Conservation (phyloP, 169 alveolate genomes). For the Ichthyophthirius multifiliis region DNA sequence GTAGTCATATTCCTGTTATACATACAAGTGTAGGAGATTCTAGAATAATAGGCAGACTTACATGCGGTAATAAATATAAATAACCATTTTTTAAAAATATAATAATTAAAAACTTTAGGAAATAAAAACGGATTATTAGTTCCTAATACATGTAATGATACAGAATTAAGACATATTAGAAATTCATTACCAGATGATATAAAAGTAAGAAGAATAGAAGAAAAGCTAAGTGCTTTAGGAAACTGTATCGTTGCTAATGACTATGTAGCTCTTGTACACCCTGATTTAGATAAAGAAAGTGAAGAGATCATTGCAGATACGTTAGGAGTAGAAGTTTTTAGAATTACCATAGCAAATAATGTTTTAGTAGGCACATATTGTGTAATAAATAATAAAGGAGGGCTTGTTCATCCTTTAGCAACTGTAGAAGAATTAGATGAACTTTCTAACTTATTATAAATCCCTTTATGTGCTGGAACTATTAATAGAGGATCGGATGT, state of each 20-base stretch:
- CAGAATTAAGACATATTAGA: slow-evolving; percentile 95
- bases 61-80: slow-evolving; percentile 83
- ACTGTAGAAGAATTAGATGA: slow-evolving; percentile 98
- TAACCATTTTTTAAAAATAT: background rate
- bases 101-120: slow-evolving; percentile 49
- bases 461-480: slow-evolving; percentile 99
- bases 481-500: slow-evolving; percentile 98
- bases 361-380: slow-evolving; percentile 98
- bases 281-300: slow-evolving; percentile 98
- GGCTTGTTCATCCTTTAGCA: slow-evolving; percentile 93
- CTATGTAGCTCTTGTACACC: slow-evolving; percentile 96
- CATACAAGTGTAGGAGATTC: slow-evolving; percentile 97
- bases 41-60: slow-evolving; percentile 95
- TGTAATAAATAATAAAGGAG: slow-evolving; percentile 96
- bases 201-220: slow-evolving; percentile 95
- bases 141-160: slow-evolving; percentile 97
- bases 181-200: slow-evolving; percentile 96
- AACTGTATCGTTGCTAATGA: slow-evolving; percentile 98
- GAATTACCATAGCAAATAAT: slow-evolving; percentile 99
- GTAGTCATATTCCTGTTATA: slow-evolving; percentile 94
- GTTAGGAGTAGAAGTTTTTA: slow-evolving; percentile 96
- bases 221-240: slow-evolving; percentile 97
- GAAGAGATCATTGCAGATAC: slow-evolving; percentile 98
- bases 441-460: slow-evolving; percentile 92
- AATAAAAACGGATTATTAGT: slow-evolving; percentile 96